Evolutionary conservation across 2,329 filamentous ascomycete species (phyloP), one percentile per base, ranked within the genome.

Genomic region (Colletotrichum viniferum): DNA sequence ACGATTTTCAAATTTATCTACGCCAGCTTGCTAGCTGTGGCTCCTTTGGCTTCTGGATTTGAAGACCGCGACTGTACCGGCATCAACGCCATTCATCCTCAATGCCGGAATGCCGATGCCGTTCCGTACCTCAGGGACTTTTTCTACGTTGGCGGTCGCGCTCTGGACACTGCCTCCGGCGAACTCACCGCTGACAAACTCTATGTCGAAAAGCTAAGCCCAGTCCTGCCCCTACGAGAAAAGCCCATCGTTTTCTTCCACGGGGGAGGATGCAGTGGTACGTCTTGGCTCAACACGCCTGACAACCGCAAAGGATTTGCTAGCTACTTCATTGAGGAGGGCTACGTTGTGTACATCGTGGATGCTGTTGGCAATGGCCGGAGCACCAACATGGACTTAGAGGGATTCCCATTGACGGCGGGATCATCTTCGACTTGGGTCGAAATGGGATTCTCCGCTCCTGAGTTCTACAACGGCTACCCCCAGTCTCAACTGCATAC

Each of bases 151-250:
- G 85, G 84, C 21, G 85, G 85, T 5, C 68, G 78, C 7, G 86
- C 85, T 73, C 80, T 79, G n/a, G 48, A 78, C 14, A 77, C 82
- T 62, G 79, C 76, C 14, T 71, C 77, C 1, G 81, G 82, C 3
- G 81, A 84, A 70, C 77, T 81, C 30, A 78, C 81, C 16, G 79
- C 80, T 26, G 84, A 84, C 69, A 89, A 90, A 81, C 88, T 90
- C 83, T 90, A 90, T 76, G 87, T 90, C 36, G 89, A 91, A 81
- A 83, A 83, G 68, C 82, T 90, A 12, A 77, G 77, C 9, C 86
- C 87, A 16, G 72, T 56, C 18, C 16, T 36, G 5, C 36, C 55
- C 14, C 30, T 68, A 13, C 10, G 30, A 10, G n/a, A 56, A 10
- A 73, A n/a, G 4, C 64, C 71, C n/a, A 38, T 73, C 13, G 43